Evolutionary conservation across 805 yeast species (phyloP).

Genomic region (Yarrowia porcina): DNA sequence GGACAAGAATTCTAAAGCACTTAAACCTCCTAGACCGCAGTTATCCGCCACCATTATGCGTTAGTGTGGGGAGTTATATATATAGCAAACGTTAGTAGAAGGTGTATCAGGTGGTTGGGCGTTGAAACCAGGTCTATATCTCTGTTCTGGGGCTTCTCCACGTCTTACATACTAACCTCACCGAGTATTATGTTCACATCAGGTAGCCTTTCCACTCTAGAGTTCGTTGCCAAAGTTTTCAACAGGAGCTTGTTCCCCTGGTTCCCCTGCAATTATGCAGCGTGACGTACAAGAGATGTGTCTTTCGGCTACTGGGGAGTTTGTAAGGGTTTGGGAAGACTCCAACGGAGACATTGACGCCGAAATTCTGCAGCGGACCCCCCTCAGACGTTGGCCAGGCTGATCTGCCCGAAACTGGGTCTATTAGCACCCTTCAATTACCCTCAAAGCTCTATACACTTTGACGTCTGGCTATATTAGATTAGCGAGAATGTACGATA

Average conservation of each 20-base stretch:
- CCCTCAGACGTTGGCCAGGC: too few species aligned
- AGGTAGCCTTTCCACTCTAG: neutral
- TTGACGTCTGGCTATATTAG: neutral
- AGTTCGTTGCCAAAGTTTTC: neutral
- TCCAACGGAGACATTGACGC: neutral
- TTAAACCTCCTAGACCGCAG: neutral
- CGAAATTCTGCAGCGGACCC: too few species aligned
- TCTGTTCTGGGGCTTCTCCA: too few species aligned
- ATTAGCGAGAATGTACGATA: constrained; percentile 1
- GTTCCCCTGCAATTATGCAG: constrained; percentile 19
- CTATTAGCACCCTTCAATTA: neutral
- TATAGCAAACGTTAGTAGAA: neutral
- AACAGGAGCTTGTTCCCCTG: constrained; percentile 19
- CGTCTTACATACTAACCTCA: neutral
- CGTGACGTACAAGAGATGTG: neutral
- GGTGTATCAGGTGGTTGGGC: neutral
- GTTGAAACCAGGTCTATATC: too few species aligned
- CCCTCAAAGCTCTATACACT: neutral
- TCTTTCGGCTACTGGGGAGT: neutral
- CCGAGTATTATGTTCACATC: neutral
- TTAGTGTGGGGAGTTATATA: neutral
- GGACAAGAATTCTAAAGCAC: neutral
- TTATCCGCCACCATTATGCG: neutral
- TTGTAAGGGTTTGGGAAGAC: neutral
- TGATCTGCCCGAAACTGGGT: too few species aligned